phyloP scores from a whole-genome alignment of 2,329 filamentous ascomycete species.

The Ilyonectria sp. region DNA sequence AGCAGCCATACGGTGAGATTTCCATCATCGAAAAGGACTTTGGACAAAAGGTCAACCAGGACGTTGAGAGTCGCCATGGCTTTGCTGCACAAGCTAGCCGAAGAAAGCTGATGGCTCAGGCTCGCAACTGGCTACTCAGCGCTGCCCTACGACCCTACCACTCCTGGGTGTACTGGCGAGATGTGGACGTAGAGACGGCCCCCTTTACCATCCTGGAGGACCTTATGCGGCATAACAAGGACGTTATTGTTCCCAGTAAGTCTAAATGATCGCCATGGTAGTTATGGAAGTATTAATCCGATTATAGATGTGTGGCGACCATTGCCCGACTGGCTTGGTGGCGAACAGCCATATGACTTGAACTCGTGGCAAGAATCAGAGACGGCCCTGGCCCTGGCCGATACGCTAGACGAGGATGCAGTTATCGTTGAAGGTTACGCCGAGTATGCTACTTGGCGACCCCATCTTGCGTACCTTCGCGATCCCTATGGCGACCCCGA shows the following conservation, averaged over 20 bases:
- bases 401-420: conserved; percentile 96
- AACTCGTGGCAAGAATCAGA: conserved; percentile 99
- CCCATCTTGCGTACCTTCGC: conserved; percentile 94
- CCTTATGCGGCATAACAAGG: conserved; percentile 98
- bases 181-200: conserved; percentile 97
- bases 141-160: conserved; percentile 94
- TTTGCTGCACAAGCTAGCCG: conserved; percentile 96
- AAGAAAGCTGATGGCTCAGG: conserved; percentile 97
- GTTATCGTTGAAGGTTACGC: conserved; percentile 99
- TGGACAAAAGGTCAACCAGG: conserved; percentile 96
- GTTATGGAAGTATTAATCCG: conserved; percentile 43
- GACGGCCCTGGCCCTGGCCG: conserved; percentile 91
- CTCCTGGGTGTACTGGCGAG: conserved; percentile 99
- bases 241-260: conserved; percentile 98
- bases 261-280: conserved; percentile 41
- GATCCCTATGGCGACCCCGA: conserved; percentile 98
- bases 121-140: conserved; percentile 95
- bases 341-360: conserved; percentile 97
- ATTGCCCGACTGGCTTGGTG: conserved; percentile 98
- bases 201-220: conserved; percentile 98
- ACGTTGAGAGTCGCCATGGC: conserved; percentile 96
- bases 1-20: conserved; percentile 92
- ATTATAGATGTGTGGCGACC: conserved; percentile 94
- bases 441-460: conserved; percentile 98
- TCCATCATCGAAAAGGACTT: conserved; percentile 99